Evolutionary conservation across 768 basidiomycete species (phyloP).

Genomic region (Baorangia bicolor): DNA sequence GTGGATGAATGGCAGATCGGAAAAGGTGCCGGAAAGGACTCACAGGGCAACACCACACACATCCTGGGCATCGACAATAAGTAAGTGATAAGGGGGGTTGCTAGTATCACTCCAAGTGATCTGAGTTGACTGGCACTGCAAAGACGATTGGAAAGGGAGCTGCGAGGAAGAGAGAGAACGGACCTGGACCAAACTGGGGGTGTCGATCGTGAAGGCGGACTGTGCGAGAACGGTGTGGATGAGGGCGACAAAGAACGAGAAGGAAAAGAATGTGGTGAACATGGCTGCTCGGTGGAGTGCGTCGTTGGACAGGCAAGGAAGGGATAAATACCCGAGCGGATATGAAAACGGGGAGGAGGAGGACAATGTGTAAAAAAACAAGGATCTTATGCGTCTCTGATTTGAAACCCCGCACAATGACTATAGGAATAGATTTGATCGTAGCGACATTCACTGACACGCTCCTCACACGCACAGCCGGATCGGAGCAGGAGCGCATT

Average conservation of each 20-base stretch:
- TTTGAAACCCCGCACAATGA: constrained; percentile 27
- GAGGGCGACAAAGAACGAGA: constrained; percentile 64
- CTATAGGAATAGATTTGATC: neutral
- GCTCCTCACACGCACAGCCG: neutral
- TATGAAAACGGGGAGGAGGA: constrained; percentile 11
- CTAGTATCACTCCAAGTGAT: constrained; percentile 44
- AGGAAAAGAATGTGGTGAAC: constrained; percentile 77
- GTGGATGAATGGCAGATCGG: constrained; percentile 4
- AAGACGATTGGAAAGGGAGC: neutral
- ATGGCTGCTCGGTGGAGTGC: constrained; percentile 40
- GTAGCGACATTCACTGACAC: neutral
- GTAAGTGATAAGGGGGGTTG: constrained; percentile 54
- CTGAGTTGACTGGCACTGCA: constrained; percentile 51
- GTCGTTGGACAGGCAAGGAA: neutral
- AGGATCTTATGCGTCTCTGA: constrained; percentile 3
- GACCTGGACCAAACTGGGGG: constrained; percentile 57
- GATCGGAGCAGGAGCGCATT: no score
- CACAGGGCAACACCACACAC: constrained; percentile 63
- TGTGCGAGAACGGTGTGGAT: constrained; percentile 49
- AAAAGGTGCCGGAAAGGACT: constrained; percentile 21
- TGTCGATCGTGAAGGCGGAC: constrained; percentile 47
- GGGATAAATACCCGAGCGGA: constrained; percentile 16
- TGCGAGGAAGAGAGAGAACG: neutral
- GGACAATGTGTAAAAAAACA: neutral
- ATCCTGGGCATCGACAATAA: constrained; percentile 50